A percentile compares a stretch with the other conserved stretches of the same genome.
Conservation (phyloP, 441 rosid genomes). For the Theobroma grandiflorum region DNA sequence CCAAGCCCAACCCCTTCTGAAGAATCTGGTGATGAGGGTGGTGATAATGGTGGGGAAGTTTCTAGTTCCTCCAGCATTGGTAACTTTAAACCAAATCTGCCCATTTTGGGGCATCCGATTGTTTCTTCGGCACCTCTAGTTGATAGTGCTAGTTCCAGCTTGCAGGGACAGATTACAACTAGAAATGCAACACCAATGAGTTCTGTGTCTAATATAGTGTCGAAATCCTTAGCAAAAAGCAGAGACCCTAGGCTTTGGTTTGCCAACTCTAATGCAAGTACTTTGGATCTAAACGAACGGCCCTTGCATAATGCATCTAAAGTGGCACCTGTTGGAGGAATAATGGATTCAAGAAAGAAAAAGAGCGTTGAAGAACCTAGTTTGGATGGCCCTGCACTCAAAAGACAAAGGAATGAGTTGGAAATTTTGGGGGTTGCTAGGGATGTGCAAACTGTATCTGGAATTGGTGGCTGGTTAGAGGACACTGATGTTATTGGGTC, state of each 20-base stretch:
- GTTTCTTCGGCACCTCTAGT: constrained; percentile 33
- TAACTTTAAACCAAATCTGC: constrained; percentile 41
- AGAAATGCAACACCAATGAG: constrained; percentile 40
- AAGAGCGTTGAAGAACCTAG: constrained; percentile 57
- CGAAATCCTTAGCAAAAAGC: constrained; percentile 70
- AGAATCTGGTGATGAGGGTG: constrained; percentile 65
- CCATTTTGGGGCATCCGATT: constrained; percentile 41
- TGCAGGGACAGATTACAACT: constrained; percentile 39
- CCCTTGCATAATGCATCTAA: constrained; percentile 42
- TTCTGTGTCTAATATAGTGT: constrained; percentile 46
- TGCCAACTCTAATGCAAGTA: constrained; percentile 52
- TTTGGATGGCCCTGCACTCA: constrained; percentile 60
- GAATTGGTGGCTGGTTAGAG: constrained; percentile 82
- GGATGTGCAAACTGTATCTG: constrained; percentile 47
- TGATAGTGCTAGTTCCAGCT: constrained; percentile 30
- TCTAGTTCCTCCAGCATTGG: constrained; percentile 52
- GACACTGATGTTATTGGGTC: constrained; percentile 54
- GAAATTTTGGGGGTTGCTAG: constrained; percentile 45
- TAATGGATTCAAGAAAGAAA: constrained; percentile 63
- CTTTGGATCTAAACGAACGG: constrained; percentile 47
- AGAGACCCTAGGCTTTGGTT: constrained; percentile 95
- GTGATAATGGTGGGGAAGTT: constrained; percentile 71
- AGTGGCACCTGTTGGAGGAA: constrained; percentile 49
- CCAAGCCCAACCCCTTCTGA: constrained; percentile 99
- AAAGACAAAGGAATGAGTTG: constrained; percentile 64